Conservation (phyloP, 768 basidiomycete species). For the Lactifluus pinguis region DNA sequence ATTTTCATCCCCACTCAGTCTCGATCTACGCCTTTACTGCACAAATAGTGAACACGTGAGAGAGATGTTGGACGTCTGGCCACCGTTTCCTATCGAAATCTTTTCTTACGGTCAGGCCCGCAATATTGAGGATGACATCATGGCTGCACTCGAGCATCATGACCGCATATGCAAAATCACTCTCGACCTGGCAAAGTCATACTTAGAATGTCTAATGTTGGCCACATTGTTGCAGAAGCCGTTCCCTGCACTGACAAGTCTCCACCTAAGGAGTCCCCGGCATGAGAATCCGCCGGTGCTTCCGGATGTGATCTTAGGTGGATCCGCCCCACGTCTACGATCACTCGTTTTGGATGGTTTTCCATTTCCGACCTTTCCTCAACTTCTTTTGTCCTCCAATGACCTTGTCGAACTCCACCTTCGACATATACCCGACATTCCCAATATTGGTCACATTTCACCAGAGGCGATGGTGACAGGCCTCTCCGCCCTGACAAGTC, state of each 20-base stretch:
- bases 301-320: background rate
- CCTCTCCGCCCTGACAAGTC: background rate
- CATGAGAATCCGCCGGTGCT: background rate
- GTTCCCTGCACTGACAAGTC: background rate
- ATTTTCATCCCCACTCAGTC: no score
- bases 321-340: background rate
- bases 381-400: background rate
- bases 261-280: background rate
- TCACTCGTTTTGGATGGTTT: background rate
- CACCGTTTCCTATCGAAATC: no score
- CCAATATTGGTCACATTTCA: background rate
- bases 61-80: no score
- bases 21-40: no score
- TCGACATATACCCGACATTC: background rate
- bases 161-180: no score
- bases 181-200: background rate
- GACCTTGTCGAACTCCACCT: background rate
- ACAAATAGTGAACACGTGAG: no score
- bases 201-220: background rate
- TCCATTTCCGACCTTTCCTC: background rate
- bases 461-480: background rate
- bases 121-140: no score
- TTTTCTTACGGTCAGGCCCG: no score
- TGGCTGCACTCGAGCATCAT: no score
- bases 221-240: background rate